phyloP scores from a whole-genome alignment of 371 early-diverging fungal species.

The Mortierella sp. region DNA sequence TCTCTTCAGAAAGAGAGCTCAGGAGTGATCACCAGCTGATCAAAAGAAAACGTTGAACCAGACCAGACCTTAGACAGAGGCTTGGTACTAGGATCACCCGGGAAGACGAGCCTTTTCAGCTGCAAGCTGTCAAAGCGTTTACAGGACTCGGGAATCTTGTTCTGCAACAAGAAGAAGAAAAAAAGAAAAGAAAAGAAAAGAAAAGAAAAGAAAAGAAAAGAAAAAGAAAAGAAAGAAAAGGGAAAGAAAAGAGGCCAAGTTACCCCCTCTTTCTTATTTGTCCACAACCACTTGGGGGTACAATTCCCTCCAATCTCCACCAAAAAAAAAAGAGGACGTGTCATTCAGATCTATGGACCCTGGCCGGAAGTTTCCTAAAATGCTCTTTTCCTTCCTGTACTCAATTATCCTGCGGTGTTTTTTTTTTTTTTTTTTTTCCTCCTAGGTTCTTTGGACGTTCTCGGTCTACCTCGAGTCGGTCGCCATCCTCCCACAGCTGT shows the following conservation, averaged over 20 bases:
- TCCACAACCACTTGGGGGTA: no score
- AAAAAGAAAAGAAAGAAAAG: no score
- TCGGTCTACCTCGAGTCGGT: slow-evolving; percentile 98
- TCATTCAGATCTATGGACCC: not conserved
- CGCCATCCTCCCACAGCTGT: slow-evolving; percentile 98
- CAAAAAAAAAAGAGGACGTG: no score
- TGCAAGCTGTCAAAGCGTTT: not conserved
- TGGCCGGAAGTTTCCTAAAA: not conserved
- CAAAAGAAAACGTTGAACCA: no score
- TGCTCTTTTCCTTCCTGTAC: not conserved
- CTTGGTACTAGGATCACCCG: not conserved
- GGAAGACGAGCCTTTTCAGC: not conserved
- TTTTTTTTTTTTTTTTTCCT: slow-evolving; percentile 15
- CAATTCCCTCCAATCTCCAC: no score
- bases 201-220: not conserved
- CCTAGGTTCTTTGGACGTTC: slow-evolving; percentile 92
- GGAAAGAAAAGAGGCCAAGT: no score
- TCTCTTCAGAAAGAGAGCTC: no score
- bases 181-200: not conserved
- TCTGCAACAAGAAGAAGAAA: not conserved
- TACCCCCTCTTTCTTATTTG: no score
- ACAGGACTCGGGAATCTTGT: not conserved
- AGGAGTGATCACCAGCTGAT: no score
- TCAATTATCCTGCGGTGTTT: slow-evolving; percentile 9
- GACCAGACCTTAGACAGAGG: not conserved